Conservation (phyloP, 1,139 yeast genomes). For the Nakaseomyces glabratus region DNA sequence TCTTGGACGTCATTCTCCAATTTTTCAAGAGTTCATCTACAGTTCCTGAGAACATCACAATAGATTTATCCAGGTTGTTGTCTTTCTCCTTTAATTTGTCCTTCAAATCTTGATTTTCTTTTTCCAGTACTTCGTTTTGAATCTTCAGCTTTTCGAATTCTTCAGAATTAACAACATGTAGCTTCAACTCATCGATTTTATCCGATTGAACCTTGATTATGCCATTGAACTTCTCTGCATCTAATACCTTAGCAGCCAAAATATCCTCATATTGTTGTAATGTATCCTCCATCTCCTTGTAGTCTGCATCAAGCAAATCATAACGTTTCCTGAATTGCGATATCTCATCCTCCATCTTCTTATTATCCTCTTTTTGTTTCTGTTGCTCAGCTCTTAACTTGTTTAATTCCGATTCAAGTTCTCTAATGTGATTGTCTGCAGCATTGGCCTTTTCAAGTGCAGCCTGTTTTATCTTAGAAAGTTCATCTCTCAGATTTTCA, state of each 20-base stretch:
- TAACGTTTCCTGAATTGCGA: slow-evolving; percentile 37
- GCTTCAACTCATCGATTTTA: slow-evolving; percentile 38
- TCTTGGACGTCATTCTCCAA: slow-evolving; percentile 13
- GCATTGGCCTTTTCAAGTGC: slow-evolving; percentile 45
- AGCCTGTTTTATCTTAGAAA: slow-evolving; percentile 38
- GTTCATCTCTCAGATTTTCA: slow-evolving; percentile 35
- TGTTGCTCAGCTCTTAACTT: slow-evolving; percentile 18
- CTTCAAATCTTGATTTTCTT: slow-evolving; percentile 38
- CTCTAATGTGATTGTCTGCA: slow-evolving; percentile 44
- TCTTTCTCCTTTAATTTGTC: slow-evolving; percentile 9
- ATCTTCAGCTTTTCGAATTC: slow-evolving; percentile 42
- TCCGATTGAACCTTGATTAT: slow-evolving; percentile 48
- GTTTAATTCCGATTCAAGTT: slow-evolving; percentile 40
- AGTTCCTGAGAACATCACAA: slow-evolving; percentile 13
- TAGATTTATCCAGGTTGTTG: slow-evolving; percentile 10
- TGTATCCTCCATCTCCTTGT: slow-evolving; percentile 36
- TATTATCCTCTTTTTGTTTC: background rate
- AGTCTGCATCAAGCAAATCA: slow-evolving; percentile 42
- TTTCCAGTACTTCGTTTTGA: slow-evolving; percentile 38
- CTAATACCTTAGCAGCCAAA: slow-evolving; percentile 47
- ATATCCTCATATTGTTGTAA: slow-evolving; percentile 44
- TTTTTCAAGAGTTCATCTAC: slow-evolving; percentile 16
- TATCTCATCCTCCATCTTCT: slow-evolving; percentile 6
- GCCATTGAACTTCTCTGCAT: slow-evolving; percentile 45
- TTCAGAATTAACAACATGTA: slow-evolving; percentile 39